Evolutionary conservation across 192 early-diverging fungal genomes (phyloP), one percentile per base, ranked within the genome.

Genomic region (Backusella liffmaniae): DNA sequence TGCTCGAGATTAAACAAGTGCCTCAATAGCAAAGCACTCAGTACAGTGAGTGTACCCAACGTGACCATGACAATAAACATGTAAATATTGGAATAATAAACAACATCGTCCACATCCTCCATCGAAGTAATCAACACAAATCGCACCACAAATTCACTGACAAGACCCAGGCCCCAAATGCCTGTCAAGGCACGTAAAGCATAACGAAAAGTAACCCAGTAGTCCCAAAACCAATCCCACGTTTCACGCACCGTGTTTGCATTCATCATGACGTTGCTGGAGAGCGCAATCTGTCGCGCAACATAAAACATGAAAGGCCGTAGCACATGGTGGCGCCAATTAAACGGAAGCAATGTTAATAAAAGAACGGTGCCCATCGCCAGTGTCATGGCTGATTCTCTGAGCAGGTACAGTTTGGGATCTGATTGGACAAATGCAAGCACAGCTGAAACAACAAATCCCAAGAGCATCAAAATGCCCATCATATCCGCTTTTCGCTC

Each of bases 321-420:
- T 59, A 83, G 42, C 51, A 77, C 67, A 66, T 76, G 80, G 30
- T 75, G 29, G 13, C 76, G 69, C 46, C 75, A 66, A 16, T 67
- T 75, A 56, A 86, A 42, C 4, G 85, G 85, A 18, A 86, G 68
- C 37, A 86, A 66, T 0, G 81, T 81, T 36, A 69, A 34, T 23
- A 86, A 21, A 41, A 86, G 79, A 59, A 83, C 68, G 1, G 81
- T 34, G 65, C 85, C 81, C 30, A 77, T 73, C 15, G 75, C 78
- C 29, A 76, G 53, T 1, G 85, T 86, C 56, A 84, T 79, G 49
- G 78, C 49, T 1, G 85, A 86, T 69, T 86, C 85, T 65, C 85
- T 74, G 66, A 86, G 69, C 15, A 86, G 73, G 67, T 79, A 78
- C 7, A 84, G 67, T 59, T 82, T 73, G 23, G 85, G 79, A 67